A percentile compares a stretch with the other conserved stretches of the same genome.
These are phyloP conservation scores for Trichophaea hybrida DNA, from an alignment of 2,329 filamentous ascomycete genomes.

Conservation along the genomic window DNA sequence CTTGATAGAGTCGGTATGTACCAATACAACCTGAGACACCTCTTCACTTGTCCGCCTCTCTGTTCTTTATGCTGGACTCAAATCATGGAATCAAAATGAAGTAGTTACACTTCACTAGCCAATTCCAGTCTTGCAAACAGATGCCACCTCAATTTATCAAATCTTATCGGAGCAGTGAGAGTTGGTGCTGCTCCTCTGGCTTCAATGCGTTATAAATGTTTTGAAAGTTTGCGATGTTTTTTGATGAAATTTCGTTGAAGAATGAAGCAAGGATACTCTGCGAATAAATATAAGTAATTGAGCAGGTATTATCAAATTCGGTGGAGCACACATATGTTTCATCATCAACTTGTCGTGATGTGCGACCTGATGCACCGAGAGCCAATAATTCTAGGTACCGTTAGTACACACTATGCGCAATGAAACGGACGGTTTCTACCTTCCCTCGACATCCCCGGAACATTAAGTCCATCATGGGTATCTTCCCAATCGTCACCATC, in stretches of 20 bases:
- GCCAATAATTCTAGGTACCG: conserved; percentile 23
- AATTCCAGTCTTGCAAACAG: too few relatives aligned
- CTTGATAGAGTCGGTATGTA: too few relatives aligned
- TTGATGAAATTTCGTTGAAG: conserved; percentile 32
- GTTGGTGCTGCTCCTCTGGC: conserved; percentile 37
- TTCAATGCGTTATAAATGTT: conserved; percentile 30
- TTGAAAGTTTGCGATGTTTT: conserved; percentile 32
- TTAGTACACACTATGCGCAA: conserved; percentile 11
- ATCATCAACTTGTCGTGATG: conserved; percentile 24
- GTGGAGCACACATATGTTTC: conserved; percentile 23
- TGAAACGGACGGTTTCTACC: conserved; percentile 47
- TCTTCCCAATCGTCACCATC: conserved; percentile 86
- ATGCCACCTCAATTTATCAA: not conserved
- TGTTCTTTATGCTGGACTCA: too few relatives aligned
- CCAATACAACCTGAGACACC: too few relatives aligned
- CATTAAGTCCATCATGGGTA: conserved; percentile 58
- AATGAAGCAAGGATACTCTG: conserved; percentile 23
- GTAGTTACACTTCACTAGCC: too few relatives aligned
- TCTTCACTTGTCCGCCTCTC: too few relatives aligned
- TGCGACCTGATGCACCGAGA: conserved; percentile 22
- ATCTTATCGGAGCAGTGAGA: conserved; percentile 27
- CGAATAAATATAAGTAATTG: not conserved
- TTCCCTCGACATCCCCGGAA: conserved; percentile 50
- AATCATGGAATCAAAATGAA: too few relatives aligned
- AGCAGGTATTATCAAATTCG: not conserved